Percentiles rank a stretch among this genome's conserved stretches.
Evolutionary conservation across 2,329 filamentous ascomycete genomes (phyloP).

Genomic region (Parastagonospora nodorum): DNA sequence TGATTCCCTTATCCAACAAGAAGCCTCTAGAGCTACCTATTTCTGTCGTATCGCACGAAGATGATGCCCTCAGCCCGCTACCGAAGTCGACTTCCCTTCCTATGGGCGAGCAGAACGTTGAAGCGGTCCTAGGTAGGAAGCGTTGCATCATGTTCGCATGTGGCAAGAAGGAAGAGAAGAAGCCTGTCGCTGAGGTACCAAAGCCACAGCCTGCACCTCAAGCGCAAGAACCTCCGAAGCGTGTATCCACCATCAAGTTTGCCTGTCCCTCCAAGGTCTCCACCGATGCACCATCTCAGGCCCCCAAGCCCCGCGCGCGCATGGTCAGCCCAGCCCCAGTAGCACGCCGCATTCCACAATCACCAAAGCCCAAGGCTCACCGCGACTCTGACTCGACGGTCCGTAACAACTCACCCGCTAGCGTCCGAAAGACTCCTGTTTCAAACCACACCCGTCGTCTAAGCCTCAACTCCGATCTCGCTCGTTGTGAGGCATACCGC

Average conservation of each 20-base stretch:
- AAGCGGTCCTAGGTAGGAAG: slow-evolving; percentile 73
- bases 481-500: slow-evolving; percentile 59
- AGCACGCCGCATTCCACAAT: slow-evolving; percentile 28
- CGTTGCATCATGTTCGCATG: slow-evolving; percentile 94
- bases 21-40: slow-evolving; percentile 46
- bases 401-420: slow-evolving; percentile 54
- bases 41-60: slow-evolving; percentile 45
- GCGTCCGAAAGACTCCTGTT: slow-evolving; percentile 45
- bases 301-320: slow-evolving; percentile 45
- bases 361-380: slow-evolving; percentile 45
- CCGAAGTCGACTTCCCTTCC: slow-evolving; percentile 26
- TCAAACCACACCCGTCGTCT: slow-evolving; percentile 41
- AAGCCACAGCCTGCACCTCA: slow-evolving; percentile 24
- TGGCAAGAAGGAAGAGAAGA: slow-evolving; percentile 56
- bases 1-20: slow-evolving; percentile 44
- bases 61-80: slow-evolving; percentile 34
- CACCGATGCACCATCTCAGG: slow-evolving; percentile 47
- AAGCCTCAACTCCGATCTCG: slow-evolving; percentile 48
- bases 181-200: slow-evolving; percentile 34
- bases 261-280: slow-evolving; percentile 65
- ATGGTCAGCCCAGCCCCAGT: slow-evolving; percentile 52
- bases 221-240: slow-evolving; percentile 51
- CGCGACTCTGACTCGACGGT: slow-evolving; percentile 58
- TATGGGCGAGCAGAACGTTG: slow-evolving; percentile 62
- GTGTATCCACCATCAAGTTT: slow-evolving; percentile 72